A percentile compares a stretch with the other conserved stretches of the same genome.
phyloP scores from a whole-genome alignment of 306 rosid genomes.

The Carpinus viminea region DNA sequence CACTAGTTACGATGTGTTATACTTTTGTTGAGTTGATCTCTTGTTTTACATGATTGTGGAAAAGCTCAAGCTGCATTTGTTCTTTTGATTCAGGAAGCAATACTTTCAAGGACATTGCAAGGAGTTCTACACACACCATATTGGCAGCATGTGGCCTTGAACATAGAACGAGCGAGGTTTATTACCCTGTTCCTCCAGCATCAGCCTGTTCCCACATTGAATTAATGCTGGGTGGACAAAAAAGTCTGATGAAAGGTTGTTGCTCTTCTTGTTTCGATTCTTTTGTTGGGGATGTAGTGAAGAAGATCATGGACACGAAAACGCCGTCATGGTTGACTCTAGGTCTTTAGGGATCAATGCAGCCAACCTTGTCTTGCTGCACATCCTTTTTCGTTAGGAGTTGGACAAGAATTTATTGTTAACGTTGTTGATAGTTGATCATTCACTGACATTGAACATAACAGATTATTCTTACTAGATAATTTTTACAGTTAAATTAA shows the following conservation, averaged over 20 bases:
- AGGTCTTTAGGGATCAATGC: constrained; percentile 51
- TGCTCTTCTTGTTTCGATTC: constrained; percentile 86
- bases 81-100: constrained; percentile 50
- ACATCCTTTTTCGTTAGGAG: constrained; percentile 41
- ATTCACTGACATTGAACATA: constrained; percentile 47
- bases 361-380: constrained; percentile 22
- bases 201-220: constrained; percentile 70
- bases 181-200: constrained; percentile 50
- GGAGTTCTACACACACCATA: constrained; percentile 60
- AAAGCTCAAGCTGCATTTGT: constrained; percentile 25
- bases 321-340: constrained; percentile 60
- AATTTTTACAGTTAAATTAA: background rate
- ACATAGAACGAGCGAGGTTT: constrained; percentile 56
- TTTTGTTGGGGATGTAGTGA: constrained; percentile 65
- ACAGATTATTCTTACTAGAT: constrained; percentile 26
- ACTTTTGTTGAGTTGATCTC: background rate
- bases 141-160: constrained; percentile 79
- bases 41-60: constrained; percentile 1
- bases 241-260: constrained; percentile 65
- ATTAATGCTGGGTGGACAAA: constrained; percentile 47
- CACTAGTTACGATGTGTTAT: background rate
- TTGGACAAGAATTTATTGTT: constrained; percentile 41
- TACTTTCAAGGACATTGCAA: constrained; percentile 51
- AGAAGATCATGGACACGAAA: constrained; percentile 58
- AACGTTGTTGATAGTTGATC: constrained; percentile 60